Conservation (phyloP, 2,329 filamentous ascomycete genomes). For the Ophiostoma himal-ulmi region DNA sequence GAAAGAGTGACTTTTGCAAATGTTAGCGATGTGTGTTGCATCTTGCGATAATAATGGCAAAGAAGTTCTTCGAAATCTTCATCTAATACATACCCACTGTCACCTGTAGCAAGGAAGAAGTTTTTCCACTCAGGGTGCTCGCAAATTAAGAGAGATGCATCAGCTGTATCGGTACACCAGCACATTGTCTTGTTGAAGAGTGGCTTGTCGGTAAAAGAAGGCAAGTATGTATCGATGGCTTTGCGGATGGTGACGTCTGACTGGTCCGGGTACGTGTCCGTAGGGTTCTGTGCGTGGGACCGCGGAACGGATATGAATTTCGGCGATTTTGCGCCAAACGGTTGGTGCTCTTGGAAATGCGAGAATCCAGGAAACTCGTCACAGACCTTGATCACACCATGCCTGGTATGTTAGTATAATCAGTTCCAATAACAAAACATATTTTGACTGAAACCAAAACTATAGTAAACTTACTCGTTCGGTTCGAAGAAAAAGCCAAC, state of each 20-base stretch:
- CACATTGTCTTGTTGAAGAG: conserved; percentile 10
- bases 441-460: not conserved
- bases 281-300: conserved; percentile 2
- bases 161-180: conserved; percentile 12
- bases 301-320: conserved; percentile 7
- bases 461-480: not conserved
- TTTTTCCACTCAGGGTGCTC: conserved; percentile 7
- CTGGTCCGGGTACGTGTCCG: conserved; percentile 13
- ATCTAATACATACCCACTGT: not conserved
- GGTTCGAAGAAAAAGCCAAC: conserved; percentile 12
- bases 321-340: not conserved
- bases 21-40: not conserved
- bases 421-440: no score
- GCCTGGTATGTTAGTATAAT: not conserved
- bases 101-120: conserved; percentile 9
- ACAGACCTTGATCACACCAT: conserved; percentile 13
- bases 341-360: conserved; percentile 8
- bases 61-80: not conserved
- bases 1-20: not conserved
- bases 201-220: not conserved
- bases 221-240: conserved; percentile 6
- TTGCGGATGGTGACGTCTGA: conserved; percentile 6
- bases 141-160: conserved; percentile 7
- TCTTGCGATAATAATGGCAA: not conserved
- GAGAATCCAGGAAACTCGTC: conserved; percentile 14